A percentile compares a stretch with the other conserved stretches of the same genome.
These are phyloP conservation scores for Aspergillus sp. DNA, from an alignment of 2,329 filamentous ascomycete genomes.

Conservation along the genomic window DNA sequence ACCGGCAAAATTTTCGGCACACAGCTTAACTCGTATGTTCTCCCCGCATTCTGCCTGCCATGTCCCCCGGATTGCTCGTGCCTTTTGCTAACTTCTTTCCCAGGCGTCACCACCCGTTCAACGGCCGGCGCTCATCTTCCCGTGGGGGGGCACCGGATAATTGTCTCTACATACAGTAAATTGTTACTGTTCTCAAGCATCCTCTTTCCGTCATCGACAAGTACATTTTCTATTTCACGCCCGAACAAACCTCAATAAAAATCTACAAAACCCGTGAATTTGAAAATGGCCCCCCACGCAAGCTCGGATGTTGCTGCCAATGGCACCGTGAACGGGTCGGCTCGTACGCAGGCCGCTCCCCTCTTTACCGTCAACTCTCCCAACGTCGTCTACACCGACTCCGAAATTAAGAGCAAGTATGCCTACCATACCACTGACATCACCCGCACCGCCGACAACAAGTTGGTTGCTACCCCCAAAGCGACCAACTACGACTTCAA, in stretches of 20 bases:
- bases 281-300: conserved; percentile 88
- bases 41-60: neutral
- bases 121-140: conserved; percentile 90
- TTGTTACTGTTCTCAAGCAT: conserved; percentile 26
- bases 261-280: no score
- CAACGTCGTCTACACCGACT: conserved; percentile 86
- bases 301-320: conserved; percentile 55
- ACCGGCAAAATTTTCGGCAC: conserved; percentile 98
- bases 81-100: no score
- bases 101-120: conserved; percentile 93
- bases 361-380: conserved; percentile 88
- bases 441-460: conserved; percentile 67
- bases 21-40: conserved; percentile 87
- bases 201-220: conserved; percentile 54
- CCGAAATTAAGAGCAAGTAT: conserved; percentile 89
- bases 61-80: neutral
- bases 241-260: conserved; percentile 18
- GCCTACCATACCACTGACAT: conserved; percentile 93
- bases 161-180: conserved; percentile 48
- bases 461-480: conserved; percentile 79
- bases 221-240: conserved; percentile 21
- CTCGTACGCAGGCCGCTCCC: conserved; percentile 45
- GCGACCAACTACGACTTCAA: conserved; percentile 97
- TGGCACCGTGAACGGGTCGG: conserved; percentile 55
- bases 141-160: conserved; percentile 74